These are phyloP conservation scores for Blastobotrys ciferrii DNA, from an alignment of 1,139 yeast species.

Conservation along the genomic window DNA sequence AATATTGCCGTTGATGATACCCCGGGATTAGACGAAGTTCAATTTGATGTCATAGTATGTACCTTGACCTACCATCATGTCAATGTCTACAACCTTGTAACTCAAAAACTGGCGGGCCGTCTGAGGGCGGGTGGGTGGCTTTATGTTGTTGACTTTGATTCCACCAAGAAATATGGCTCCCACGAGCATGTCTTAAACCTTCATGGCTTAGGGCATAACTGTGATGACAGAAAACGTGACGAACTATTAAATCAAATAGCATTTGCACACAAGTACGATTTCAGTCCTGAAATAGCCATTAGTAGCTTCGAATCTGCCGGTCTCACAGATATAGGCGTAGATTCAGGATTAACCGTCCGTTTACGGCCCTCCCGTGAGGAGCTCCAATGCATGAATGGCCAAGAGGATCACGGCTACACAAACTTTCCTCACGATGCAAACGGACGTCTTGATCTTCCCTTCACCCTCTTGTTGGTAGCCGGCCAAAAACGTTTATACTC, in stretches of 20 bases:
- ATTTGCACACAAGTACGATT: background rate
- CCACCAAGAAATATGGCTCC: slow-evolving; percentile 1
- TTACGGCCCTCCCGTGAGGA: slow-evolving; percentile 1
- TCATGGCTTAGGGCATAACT: slow-evolving; percentile 2
- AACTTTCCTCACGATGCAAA: background rate
- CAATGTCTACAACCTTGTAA: slow-evolving; percentile 24
- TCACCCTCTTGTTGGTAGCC: background rate
- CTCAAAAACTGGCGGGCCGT: slow-evolving; percentile 21
- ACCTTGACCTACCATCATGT: slow-evolving; percentile 34
- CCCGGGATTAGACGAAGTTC: slow-evolving; percentile 23
- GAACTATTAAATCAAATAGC: background rate
- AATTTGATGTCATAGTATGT: slow-evolving; percentile 32
- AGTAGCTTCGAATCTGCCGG: background rate
- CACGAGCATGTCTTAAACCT: background rate
- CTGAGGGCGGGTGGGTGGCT: slow-evolving; percentile 29
- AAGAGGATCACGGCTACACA: background rate
- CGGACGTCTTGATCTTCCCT: background rate
- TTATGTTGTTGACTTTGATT: slow-evolving; percentile 28
- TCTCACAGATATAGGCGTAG: background rate
- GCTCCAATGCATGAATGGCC: slow-evolving; percentile 1
- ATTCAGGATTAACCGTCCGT: background rate
- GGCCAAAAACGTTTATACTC: background rate
- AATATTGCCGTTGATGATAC: background rate
- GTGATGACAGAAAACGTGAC: background rate
- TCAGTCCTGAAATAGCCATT: background rate